Evolutionary conservation across 495 filamentous ascomycete genomes (phyloP).

Genomic region (Xylaria grammica): DNA sequence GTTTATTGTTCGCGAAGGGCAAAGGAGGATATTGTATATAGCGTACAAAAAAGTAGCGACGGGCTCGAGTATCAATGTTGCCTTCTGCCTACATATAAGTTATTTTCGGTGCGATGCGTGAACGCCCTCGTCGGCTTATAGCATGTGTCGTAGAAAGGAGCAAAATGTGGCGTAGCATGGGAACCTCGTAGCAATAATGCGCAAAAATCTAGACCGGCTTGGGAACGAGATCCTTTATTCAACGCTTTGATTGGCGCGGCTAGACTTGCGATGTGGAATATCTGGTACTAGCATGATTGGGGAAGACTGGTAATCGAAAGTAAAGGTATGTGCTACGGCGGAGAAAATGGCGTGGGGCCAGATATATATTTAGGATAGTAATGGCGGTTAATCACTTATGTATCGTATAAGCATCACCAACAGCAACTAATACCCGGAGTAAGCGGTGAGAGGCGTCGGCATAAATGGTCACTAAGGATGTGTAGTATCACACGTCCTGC

Average conservation of each 20-base stretch:
- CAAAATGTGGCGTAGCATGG: neutral
- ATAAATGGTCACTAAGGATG: neutral
- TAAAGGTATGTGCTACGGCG: neutral
- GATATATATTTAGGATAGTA: no score
- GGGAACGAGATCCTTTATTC: neutral
- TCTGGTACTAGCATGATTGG: neutral
- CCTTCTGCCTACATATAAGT: neutral
- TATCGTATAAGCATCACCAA: no score
- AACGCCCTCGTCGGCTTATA: neutral
- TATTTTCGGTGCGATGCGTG: neutral
- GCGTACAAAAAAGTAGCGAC: neutral
- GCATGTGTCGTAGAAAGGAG: neutral
- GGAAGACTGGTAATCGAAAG: neutral
- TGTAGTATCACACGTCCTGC: conserved; percentile 25
- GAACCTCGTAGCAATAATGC: no score
- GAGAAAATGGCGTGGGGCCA: no score
- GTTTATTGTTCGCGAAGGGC: neutral
- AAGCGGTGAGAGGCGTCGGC: neutral
- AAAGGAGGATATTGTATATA: conserved; percentile 8
- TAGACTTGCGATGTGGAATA: neutral
- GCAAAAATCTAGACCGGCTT: neutral
- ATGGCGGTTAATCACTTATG: no score
- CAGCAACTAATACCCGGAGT: neutral
- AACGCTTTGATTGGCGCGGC: neutral
- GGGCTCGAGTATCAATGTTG: neutral